Evolutionary conservation across 1,284 basidiomycete genomes (phyloP).

Genomic region (Microbotryomycetes sp.): DNA sequence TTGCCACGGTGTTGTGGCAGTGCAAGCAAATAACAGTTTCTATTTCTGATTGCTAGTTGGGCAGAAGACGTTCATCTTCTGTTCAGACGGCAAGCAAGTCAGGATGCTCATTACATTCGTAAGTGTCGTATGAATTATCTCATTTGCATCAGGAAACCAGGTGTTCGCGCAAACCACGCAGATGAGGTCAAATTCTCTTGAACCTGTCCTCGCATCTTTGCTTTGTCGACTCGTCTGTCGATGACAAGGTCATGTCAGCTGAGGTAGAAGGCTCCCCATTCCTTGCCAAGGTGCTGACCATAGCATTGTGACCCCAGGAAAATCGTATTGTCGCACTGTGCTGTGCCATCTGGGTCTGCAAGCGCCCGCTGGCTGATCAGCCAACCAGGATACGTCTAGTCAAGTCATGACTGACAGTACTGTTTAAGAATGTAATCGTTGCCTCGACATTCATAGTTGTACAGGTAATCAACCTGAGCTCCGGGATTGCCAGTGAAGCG

Average conservation of each 20-base stretch:
- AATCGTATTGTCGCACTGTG: neutral
- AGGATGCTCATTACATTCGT: too few relatives aligned
- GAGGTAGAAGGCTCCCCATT: neutral
- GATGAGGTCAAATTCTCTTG: too few relatives aligned
- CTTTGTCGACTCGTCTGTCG: neutral
- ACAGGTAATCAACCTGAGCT: neutral
- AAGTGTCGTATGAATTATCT: too few relatives aligned
- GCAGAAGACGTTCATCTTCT: too few relatives aligned
- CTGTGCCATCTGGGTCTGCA: neutral
- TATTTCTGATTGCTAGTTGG: too few relatives aligned
- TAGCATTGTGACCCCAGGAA: neutral
- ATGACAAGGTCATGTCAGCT: neutral
- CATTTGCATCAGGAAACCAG: too few relatives aligned
- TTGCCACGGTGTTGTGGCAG: too few relatives aligned
- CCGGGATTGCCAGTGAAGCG: neutral
- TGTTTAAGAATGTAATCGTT: neutral
- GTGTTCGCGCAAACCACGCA: too few relatives aligned
- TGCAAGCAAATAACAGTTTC: too few relatives aligned
- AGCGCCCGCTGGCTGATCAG: neutral
- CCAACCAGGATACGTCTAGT: too few relatives aligned
- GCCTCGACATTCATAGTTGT: neutral
- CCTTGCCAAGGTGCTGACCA: neutral
- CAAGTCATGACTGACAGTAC: neutral
- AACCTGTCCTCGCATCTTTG: neutral
- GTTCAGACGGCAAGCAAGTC: too few relatives aligned